Conservation (phyloP, 164 flowering plant genomes). For the Vitis vinifera region DNA sequence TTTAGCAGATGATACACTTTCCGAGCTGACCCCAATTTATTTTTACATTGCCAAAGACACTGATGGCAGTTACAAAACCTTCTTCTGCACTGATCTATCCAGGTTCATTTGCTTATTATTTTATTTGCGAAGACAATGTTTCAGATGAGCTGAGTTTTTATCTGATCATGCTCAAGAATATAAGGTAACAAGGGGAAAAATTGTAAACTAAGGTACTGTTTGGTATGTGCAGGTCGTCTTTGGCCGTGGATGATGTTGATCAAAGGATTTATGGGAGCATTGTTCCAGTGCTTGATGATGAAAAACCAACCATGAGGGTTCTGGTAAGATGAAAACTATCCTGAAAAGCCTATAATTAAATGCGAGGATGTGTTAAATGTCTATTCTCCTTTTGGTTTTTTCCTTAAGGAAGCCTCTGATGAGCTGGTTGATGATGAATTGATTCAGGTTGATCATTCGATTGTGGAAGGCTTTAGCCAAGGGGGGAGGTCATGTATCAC, state of each 20-base stretch:
- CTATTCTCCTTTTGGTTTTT: too few species aligned
- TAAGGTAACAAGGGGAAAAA: too few species aligned
- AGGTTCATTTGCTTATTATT: constrained; percentile 23
- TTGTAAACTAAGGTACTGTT: background rate
- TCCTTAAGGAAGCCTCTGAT: background rate
- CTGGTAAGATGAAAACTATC: constrained; percentile 36
- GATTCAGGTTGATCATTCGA: constrained; percentile 59
- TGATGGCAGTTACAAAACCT: constrained; percentile 33
- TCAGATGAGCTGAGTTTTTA: too few species aligned
- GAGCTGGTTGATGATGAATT: background rate
- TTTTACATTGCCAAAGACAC: constrained; percentile 38
- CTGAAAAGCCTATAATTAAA: background rate
- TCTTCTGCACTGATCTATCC: constrained; percentile 53
- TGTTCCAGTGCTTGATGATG: constrained; percentile 53
- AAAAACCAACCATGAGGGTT: constrained; percentile 40
- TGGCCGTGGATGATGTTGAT: constrained; percentile 33
- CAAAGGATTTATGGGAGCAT: constrained; percentile 36
- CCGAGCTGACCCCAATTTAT: constrained; percentile 60
- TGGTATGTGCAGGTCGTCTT: constrained; percentile 35
- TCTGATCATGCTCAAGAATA: too few species aligned
- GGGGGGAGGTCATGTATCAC: constrained; percentile 55
- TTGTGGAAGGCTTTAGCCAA: constrained; percentile 58
- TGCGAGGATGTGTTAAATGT: too few species aligned
- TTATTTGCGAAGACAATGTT: too few species aligned
- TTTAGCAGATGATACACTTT: constrained; percentile 42